These are phyloP conservation scores for Schizosaccharomyces japonicus DNA, from an alignment of 805 yeast genomes.

Conservation along the genomic window DNA sequence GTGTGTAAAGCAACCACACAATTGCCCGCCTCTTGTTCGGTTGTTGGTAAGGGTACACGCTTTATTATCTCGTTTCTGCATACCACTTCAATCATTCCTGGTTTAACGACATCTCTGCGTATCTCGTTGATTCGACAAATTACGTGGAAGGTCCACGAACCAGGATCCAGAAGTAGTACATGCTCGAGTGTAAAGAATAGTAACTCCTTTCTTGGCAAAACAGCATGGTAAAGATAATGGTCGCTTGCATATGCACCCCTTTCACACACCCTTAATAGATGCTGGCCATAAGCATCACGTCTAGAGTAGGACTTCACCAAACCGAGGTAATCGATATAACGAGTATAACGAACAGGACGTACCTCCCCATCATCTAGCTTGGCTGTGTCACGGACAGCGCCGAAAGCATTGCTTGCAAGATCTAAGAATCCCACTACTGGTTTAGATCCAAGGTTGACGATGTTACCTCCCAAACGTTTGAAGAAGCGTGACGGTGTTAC, in stretches of 20 bases:
- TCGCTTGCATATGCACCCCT: background rate
- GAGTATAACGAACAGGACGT: conserved; percentile 59
- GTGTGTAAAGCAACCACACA: too few relatives aligned
- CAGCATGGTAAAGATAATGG: background rate
- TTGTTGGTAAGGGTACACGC: too few relatives aligned
- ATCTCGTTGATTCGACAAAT: too few relatives aligned
- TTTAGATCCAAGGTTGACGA: conserved; percentile 89
- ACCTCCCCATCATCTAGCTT: conserved; percentile 57
- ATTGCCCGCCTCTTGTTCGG: too few relatives aligned
- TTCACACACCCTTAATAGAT: background rate
- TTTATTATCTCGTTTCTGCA: too few relatives aligned
- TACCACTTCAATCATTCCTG: too few relatives aligned
- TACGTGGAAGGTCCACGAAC: too few relatives aligned
- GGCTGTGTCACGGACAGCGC: conserved; percentile 79
- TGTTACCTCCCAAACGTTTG: conserved; percentile 79
- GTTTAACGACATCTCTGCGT: too few relatives aligned
- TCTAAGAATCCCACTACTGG: conserved; percentile 89
- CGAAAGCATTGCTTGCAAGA: conserved; percentile 74
- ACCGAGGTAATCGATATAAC: conserved; percentile 47
- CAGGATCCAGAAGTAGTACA: too few relatives aligned
- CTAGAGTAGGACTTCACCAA: conserved; percentile 51
- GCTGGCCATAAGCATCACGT: conserved; percentile 24
- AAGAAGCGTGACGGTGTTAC: conserved; percentile 84
- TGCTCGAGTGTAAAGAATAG: background rate
- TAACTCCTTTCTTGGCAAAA: background rate